Percentiles rank a stretch among this genome's conserved stretches.
These are phyloP conservation scores for Kuraishia hungarica DNA, from an alignment of 805 yeast species.

Conservation along the genomic window DNA sequence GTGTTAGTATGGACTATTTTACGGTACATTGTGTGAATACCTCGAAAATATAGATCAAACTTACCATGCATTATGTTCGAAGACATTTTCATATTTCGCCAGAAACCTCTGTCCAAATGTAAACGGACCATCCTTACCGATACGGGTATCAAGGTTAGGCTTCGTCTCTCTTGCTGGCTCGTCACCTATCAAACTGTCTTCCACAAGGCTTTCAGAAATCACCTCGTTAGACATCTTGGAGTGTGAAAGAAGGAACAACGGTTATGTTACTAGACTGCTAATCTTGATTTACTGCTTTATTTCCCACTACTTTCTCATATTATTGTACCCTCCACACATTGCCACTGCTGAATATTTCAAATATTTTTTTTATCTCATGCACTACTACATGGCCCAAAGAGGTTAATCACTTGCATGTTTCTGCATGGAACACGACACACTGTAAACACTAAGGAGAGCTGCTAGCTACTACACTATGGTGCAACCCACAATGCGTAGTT, in stretches of 20 bases:
- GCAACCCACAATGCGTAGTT: neutral
- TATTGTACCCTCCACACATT: neutral
- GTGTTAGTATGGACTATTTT: neutral
- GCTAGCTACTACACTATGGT: too few species aligned
- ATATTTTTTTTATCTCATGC: neutral
- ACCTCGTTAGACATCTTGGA: neutral
- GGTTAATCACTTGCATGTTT: neutral
- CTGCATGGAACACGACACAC: neutral
- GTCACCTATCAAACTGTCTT: neutral
- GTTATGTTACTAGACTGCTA: neutral
- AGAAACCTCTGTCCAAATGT: constrained; percentile 83
- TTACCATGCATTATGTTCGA: constrained; percentile 84
- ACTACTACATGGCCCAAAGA: neutral
- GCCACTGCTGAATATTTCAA: neutral
- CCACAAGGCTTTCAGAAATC: neutral
- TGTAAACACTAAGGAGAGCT: neutral
- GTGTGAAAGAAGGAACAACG: neutral
- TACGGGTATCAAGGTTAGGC: constrained; percentile 45
- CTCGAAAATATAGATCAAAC: neutral
- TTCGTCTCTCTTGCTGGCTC: constrained; percentile 15
- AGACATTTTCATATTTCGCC: constrained; percentile 68
- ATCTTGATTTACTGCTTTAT: too few species aligned
- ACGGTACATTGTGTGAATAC: too few species aligned
- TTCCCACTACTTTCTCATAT: neutral
- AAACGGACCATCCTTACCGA: constrained; percentile 85